Evolutionary conservation across 116 monocot genomes (phyloP).

Genomic region (Cymodocea nodosa): DNA sequence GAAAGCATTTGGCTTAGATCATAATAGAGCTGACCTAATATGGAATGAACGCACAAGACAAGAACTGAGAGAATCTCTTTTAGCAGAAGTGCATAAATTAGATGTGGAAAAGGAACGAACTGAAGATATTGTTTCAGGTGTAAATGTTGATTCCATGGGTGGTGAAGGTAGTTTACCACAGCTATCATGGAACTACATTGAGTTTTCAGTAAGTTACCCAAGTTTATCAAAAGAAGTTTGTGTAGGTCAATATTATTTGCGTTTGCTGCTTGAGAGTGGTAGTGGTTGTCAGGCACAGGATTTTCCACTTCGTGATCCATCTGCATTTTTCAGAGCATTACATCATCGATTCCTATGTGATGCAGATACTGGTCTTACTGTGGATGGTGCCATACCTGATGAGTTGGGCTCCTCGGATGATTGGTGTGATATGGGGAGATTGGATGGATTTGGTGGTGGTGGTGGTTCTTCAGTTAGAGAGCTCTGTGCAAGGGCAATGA

Average conservation of each 20-base stretch:
- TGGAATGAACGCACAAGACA: constrained; percentile 99
- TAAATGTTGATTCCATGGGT: constrained; percentile 24
- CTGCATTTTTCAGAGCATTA: constrained; percentile 92
- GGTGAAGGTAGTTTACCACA: constrained; percentile 50
- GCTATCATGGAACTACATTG: constrained; percentile 95
- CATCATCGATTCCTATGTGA: constrained; percentile 98
- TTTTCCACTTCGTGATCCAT: constrained; percentile 92
- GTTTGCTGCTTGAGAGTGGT: constrained; percentile 84
- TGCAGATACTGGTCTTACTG: constrained; percentile 94
- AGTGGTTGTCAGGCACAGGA: constrained; percentile 68
- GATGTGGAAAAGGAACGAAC: constrained; percentile 98
- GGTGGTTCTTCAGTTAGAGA: constrained; percentile 96
- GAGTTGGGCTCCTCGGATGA: constrained; percentile 93
- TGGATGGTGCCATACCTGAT: constrained; percentile 96
- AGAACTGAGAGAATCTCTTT: constrained; percentile 83
- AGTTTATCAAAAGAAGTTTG: constrained; percentile 99
- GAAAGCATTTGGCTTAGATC: constrained; percentile 92
- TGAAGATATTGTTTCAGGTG: constrained; percentile 83
- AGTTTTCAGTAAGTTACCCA: constrained; percentile 81
- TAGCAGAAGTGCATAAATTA: constrained; percentile 95
- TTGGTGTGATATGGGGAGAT: constrained; percentile 97
- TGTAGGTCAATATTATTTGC: constrained; percentile 97
- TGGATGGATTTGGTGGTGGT: constrained; percentile 99
- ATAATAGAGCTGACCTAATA: constrained; percentile 96
- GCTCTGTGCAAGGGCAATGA: constrained; percentile 97